Base-by-base conservation (phyloP, 257 asterid genomes). In the Petrea volubilis region DNA sequence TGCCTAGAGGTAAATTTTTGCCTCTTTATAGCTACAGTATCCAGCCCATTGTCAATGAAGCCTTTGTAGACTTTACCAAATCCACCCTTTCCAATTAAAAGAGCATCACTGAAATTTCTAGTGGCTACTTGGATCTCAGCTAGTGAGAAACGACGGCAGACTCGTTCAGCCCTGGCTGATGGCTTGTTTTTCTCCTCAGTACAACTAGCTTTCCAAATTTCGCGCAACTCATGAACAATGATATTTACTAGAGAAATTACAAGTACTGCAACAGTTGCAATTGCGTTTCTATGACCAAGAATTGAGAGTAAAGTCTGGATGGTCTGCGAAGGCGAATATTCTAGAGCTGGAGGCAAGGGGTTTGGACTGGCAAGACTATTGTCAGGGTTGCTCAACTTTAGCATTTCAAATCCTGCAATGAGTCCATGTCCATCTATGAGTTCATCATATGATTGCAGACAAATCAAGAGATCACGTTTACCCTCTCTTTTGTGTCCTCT, bases 361-460 rank as follows among this genome's bases (percentile, higher is more conserved):
- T 70, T 81, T 28, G 61, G 70, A 68, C 84, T 73, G 0, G 77
- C 88, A 28, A 88, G 90, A 80, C 74, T 83, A 38, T 85, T 81
- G 38, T 83, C 90, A 23, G 67, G 85, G 61, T 88, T 85, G 77
- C 95, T 82, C 64, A 88, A 56, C 85, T 88, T 88, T 31, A 83
- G 75, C 29, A 88, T 72, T 65, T 85, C 87, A 23, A 88, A 62
- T 50, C 91, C 95, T 46, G 66, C 64, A 27, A 85, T 64, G 57
- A 75, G 76, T 21, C 68, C 79, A 24, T 53, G 43, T 43, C 82
- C 78, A 41, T 71, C 67, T 14, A 68, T 55, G 20, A 71, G 10
- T 12, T 55, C 76, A 17, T 64, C 73, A 24, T 79, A 49, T n/a
- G 78, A 77, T 52, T 71, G 78, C 62, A 85, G 40, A 33, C 78